Conservation (phyloP, 768 basidiomycete species). For the Tricholoma matsutake region DNA sequence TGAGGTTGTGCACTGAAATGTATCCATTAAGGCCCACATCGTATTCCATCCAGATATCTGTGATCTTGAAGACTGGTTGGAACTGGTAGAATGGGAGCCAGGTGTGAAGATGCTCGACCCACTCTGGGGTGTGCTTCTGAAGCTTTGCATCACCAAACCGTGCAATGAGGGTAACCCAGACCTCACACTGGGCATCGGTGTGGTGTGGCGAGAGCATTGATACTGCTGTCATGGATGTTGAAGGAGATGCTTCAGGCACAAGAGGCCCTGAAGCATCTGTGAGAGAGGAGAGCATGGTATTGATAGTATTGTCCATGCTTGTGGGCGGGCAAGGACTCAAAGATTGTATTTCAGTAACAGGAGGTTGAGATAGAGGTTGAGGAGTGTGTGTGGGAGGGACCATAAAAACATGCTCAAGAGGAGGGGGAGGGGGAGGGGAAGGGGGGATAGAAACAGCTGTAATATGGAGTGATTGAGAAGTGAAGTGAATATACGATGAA, state of each 20-base stretch:
- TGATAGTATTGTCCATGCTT: background rate
- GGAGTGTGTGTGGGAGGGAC: background rate
- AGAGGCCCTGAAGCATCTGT: background rate
- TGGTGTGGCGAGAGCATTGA: background rate
- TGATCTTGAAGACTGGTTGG: background rate
- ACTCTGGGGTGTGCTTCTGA: background rate
- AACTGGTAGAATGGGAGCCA: background rate
- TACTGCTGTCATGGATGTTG: background rate
- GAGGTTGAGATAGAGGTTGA: too few relatives aligned
- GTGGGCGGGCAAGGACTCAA: background rate
- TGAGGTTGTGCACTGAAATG: background rate
- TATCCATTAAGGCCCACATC: background rate
- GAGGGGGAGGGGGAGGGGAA: background rate
- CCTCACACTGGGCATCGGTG: background rate
- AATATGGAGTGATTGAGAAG: background rate
- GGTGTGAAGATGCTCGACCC: too few relatives aligned
- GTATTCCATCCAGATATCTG: too few relatives aligned
- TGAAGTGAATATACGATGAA: background rate
- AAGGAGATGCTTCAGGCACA: background rate
- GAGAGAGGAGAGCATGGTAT: background rate
- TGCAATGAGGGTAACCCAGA: background rate
- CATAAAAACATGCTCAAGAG: background rate
- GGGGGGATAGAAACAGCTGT: background rate
- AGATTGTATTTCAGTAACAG: background rate
- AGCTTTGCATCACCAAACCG: background rate